A percentile compares a stretch with the other conserved stretches of the same genome.
Conservation (phyloP, 2,329 filamentous ascomycete species). For the Sodiomyces alkalinus region DNA sequence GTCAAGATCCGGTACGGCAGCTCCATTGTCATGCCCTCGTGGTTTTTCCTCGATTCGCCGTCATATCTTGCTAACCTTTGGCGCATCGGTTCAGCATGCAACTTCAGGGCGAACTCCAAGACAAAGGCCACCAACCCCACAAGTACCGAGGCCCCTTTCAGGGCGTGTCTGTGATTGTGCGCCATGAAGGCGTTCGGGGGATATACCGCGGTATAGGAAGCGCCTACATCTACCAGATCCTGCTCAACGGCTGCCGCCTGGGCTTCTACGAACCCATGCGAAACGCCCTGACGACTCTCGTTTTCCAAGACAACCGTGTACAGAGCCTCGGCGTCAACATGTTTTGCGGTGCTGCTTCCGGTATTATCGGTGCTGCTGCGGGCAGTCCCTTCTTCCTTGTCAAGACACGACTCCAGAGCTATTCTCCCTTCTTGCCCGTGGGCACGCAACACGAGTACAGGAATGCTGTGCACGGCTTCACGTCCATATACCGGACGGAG, state of each 20-base stretch:
- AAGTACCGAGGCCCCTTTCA: constrained; percentile 87
- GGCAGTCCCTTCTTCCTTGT: constrained; percentile 96
- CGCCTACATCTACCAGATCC: constrained; percentile 91
- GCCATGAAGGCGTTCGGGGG: constrained; percentile 75
- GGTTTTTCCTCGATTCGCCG: constrained; percentile 1
- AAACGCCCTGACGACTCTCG: constrained; percentile 46
- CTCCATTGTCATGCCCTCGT: too few relatives aligned
- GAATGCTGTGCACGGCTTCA: constrained; percentile 70
- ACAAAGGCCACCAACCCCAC: constrained; percentile 69
- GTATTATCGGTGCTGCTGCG: constrained; percentile 80
- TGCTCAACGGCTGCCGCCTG: constrained; percentile 89
- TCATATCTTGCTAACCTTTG: too few relatives aligned
- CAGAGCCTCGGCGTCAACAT: constrained; percentile 89
- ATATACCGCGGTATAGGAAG: constrained; percentile 81
- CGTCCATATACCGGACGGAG: constrained; percentile 63
- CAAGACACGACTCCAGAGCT: constrained; percentile 92
- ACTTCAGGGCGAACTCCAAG: constrained; percentile 86
- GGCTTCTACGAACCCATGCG: constrained; percentile 97
- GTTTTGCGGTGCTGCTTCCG: constrained; percentile 77
- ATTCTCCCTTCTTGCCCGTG: constrained; percentile 79
- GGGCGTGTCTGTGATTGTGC: constrained; percentile 75
- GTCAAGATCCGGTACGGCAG: constrained; percentile 79
- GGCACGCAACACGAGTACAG: constrained; percentile 93
- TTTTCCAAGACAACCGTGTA: constrained; percentile 57
- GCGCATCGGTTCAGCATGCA: constrained; percentile 79